Evolutionary conservation across 352 stramenopile species (phyloP), one percentile per base, ranked within the genome.

Genomic region (Phytophthora palmivora): DNA sequence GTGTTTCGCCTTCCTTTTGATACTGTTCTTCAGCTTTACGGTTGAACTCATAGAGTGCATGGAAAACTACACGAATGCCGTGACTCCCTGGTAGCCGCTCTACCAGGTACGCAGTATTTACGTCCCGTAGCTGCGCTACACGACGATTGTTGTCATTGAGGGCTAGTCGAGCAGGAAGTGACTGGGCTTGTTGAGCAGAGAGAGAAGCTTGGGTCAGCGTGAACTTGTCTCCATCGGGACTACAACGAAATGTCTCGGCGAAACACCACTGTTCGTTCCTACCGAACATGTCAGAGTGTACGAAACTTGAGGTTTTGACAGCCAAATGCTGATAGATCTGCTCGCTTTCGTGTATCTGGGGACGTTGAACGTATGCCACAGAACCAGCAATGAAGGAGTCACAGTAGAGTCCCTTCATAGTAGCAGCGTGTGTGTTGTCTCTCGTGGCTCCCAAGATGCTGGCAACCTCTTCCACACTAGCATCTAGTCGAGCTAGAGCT

Each of bases 181-280:
- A 50, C 0, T 28, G 26, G 0, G 61, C 55, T 28, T 72, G 53
- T 0, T 45, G 16, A 0, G 28, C 42, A 11, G 50, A 41, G 1
- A 76, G 43, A 0, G 67, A 72, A 0, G 32, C 58, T 34, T 72
- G 67, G 0, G 56, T 68, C 12, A 78, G 19, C 0, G 57, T 75
- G 41, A 78, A 68, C 47, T 49, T 65, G 21, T 60, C 48, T 7
- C 37, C 37, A 18, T 62, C 37, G 1, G 65, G 26, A 12, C 62
- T 46, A 18, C 48, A 46, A 0, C 60, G 60, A 14, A 79, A 63
- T 15, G 54, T 63, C 53, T 79, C 71, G 5, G 56, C 67, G 46
- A 72, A 76, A 41, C 67, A 79, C 71, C 71, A 79, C 26, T 80
- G 72, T 28, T 80, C 72, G 51, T 80, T 78, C 58, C 73, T 76